These are phyloP conservation scores for Phytopythium chamaehyphon DNA, from an alignment of 352 stramenopile genomes.

Conservation along the genomic window DNA sequence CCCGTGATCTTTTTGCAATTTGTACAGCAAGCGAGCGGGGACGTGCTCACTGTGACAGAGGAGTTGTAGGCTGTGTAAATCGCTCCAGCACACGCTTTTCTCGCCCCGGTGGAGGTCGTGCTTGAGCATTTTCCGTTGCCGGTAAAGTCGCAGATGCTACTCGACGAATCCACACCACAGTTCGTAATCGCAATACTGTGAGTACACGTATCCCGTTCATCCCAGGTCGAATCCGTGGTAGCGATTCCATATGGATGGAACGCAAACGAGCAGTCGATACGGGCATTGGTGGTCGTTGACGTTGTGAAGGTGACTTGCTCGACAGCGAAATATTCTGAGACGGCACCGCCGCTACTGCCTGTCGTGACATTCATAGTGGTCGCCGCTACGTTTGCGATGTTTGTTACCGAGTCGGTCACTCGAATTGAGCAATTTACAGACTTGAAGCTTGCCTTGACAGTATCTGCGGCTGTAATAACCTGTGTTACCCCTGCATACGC, in stretches of 20 bases:
- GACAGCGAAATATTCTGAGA: neutral
- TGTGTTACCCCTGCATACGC: neutral
- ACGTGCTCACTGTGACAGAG: too few relatives aligned
- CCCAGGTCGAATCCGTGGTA: neutral
- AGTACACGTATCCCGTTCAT: neutral
- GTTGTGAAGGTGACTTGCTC: neutral
- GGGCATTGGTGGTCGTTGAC: neutral
- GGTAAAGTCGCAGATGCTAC: too few relatives aligned
- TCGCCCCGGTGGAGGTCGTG: too few relatives aligned
- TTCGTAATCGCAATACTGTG: too few relatives aligned
- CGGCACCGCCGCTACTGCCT: neutral
- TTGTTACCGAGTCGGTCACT: neutral
- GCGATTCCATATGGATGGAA: neutral
- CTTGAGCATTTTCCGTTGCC: too few relatives aligned
- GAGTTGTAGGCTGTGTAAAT: too few relatives aligned
- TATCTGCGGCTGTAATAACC: neutral
- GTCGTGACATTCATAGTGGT: neutral
- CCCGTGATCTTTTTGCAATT: too few relatives aligned
- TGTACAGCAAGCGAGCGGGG: too few relatives aligned
- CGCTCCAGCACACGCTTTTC: too few relatives aligned
- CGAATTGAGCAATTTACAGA: neutral
- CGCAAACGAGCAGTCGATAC: neutral
- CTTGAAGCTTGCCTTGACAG: conserved; percentile 1
- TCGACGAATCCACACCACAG: too few relatives aligned
- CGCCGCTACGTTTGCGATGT: neutral